These are phyloP conservation scores for Iris macrosiphon DNA, from an alignment of 106 monocot genomes.

Conservation along the genomic window DNA sequence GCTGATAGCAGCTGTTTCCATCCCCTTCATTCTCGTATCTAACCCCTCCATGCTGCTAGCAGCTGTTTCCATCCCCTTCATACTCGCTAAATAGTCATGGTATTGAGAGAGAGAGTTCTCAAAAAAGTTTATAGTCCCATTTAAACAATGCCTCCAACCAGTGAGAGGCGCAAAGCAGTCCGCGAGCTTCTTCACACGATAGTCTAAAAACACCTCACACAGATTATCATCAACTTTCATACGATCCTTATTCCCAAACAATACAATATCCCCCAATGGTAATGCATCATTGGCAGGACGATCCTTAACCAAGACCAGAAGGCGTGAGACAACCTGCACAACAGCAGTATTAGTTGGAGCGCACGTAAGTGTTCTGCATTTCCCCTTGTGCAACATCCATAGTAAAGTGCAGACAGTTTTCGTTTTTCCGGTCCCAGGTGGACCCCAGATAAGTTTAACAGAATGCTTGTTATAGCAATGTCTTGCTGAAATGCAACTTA, in stretches of 20 bases:
- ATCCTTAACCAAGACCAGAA: conserved; percentile 18
- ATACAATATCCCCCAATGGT: conserved; percentile 22
- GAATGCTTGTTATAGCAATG: background rate
- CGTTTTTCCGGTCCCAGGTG: conserved; percentile 77
- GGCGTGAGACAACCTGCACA: conserved; percentile 31
- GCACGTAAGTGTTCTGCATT: conserved; percentile 43
- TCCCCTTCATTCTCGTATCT: too few relatives aligned
- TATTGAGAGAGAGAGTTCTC: conserved; percentile 2
- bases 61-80: background rate
- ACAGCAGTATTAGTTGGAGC: conserved; percentile 65
- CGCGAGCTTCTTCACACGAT: conserved; percentile 24
- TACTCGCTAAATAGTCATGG: background rate
- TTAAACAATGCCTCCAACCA: conserved; percentile 8
- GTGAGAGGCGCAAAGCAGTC: conserved; percentile 1
- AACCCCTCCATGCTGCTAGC: too few relatives aligned
- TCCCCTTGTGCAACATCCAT: conserved; percentile 5
- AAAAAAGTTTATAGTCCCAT: conserved; percentile 4
- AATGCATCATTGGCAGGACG: background rate
- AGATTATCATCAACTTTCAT: conserved; percentile 42
- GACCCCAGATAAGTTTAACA: conserved; percentile 46
- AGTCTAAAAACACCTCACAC: conserved; percentile 32
- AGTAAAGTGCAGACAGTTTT: conserved; percentile 39
- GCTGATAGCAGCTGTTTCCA: too few relatives aligned
- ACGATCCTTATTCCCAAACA: conserved; percentile 46
- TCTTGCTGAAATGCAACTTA: background rate